Conservation (phyloP, 768 basidiomycete genomes). For the Suillus tomentosus region DNA sequence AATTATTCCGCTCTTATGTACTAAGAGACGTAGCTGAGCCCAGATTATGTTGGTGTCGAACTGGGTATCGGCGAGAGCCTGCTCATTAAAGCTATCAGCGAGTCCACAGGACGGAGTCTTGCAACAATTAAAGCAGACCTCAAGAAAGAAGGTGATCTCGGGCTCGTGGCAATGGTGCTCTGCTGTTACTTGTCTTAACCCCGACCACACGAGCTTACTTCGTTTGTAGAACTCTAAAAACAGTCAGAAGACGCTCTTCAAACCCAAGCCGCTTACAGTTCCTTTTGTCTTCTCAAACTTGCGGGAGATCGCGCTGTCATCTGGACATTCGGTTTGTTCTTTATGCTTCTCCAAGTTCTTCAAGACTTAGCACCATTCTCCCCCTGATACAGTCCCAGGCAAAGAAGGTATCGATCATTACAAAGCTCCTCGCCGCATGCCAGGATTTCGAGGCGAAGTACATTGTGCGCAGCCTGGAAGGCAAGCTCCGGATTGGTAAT, state of each 20-base stretch:
- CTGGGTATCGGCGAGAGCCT: constrained; percentile 95
- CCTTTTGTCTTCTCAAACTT: constrained; percentile 88
- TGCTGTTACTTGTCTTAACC: not conserved
- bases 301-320: constrained; percentile 84
- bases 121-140: constrained; percentile 86
- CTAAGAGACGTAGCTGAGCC: constrained; percentile 64
- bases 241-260: constrained; percentile 91
- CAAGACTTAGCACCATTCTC: constrained; percentile 13
- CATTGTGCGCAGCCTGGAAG: constrained; percentile 92
- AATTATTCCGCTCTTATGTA: constrained; percentile 1
- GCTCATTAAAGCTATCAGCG: constrained; percentile 91
- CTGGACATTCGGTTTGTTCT: constrained; percentile 74
- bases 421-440: constrained; percentile 90
- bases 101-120: constrained; percentile 89
- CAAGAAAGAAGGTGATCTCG: constrained; percentile 94
- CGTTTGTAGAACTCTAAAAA: constrained; percentile 83
- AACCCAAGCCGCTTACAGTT: constrained; percentile 88
- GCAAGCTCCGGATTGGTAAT: constrained; percentile 95
- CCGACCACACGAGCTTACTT: constrained; percentile 3
- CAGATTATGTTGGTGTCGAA: constrained; percentile 94
- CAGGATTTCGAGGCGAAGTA: constrained; percentile 94
- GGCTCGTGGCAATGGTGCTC: constrained; percentile 87
- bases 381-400: constrained; percentile 70
- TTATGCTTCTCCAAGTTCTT: not conserved
- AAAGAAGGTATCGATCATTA: constrained; percentile 94